Percentiles rank a stretch among this genome's conserved stretches.
These are phyloP conservation scores for Euphorbia tirucalli DNA, from an alignment of 345 rosid genomes.

Conservation along the genomic window DNA sequence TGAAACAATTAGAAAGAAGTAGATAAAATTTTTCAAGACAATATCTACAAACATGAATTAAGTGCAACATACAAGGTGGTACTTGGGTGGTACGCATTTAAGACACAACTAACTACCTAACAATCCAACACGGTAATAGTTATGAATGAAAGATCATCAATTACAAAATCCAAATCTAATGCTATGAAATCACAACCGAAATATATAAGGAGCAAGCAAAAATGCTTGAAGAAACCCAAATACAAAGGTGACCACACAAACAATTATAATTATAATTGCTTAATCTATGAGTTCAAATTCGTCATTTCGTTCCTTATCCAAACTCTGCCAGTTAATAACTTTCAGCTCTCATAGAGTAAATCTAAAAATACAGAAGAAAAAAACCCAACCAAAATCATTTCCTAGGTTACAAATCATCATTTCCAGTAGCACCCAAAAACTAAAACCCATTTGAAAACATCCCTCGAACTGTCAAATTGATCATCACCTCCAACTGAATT, in stretches of 20 bases:
- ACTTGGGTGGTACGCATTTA: neutral
- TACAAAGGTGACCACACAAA: neutral
- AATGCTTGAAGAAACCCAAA: neutral
- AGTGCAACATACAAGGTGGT: neutral
- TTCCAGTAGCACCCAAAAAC: constrained; percentile 4
- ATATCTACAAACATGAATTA: neutral
- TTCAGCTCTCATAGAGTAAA: neutral
- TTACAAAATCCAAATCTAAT: neutral
- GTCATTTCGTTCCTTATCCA: too few relatives aligned
- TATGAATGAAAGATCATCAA: neutral
- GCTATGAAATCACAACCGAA: neutral
- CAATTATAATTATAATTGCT: neutral
- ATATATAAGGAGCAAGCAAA: neutral
- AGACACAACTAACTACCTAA: too few relatives aligned
- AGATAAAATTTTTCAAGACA: neutral
- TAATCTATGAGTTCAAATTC: neutral
- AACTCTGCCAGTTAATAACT: neutral
- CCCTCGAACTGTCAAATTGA: constrained; percentile 7
- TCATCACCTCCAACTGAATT: neutral
- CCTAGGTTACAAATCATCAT: neutral
- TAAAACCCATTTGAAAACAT: constrained; percentile 8
- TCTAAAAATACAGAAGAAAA: neutral
- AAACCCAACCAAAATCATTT: neutral
- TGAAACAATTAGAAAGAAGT: neutral
- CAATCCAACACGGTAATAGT: neutral